phyloP scores from a whole-genome alignment of 352 stramenopile species.

The Phytopythium sindhum region DNA sequence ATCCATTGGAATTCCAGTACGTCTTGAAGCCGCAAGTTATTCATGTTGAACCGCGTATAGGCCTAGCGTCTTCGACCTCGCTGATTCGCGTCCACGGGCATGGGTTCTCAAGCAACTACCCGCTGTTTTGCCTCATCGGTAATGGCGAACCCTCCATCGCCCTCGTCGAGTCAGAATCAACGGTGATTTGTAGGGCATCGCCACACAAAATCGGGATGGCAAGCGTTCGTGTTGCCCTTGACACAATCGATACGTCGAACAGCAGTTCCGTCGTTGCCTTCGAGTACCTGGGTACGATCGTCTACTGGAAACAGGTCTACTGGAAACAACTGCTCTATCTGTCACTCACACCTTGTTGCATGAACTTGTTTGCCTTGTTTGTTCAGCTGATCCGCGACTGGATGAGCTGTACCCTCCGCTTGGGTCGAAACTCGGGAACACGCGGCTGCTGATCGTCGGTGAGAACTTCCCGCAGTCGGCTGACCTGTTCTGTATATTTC shows the following conservation, averaged over 20 bases:
- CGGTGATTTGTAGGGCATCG: constrained; percentile 24
- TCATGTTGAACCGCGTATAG: constrained; percentile 21
- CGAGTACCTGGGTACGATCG: constrained; percentile 30
- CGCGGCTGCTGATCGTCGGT: constrained; percentile 28
- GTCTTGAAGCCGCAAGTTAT: constrained; percentile 11
- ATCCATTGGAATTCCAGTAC: constrained; percentile 25
- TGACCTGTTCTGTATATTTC: constrained; percentile 19
- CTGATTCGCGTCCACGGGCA: constrained; percentile 24
- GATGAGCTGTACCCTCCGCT: constrained; percentile 24
- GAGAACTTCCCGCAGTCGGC: constrained; percentile 17
- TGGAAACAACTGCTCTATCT: neutral
- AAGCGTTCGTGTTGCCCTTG: constrained; percentile 14
- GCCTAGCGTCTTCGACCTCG: constrained; percentile 14
- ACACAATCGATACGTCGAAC: neutral
- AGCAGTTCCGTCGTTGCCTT: constrained; percentile 14
- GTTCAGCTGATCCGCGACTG: constrained; percentile 22
- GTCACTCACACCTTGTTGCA: neutral
- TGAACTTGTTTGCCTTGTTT: neutral
- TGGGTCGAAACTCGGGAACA: constrained; percentile 26
- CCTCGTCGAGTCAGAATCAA: constrained; percentile 16
- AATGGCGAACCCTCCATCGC: constrained; percentile 8
- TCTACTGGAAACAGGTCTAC: neutral
- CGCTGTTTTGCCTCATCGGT: constrained; percentile 33
- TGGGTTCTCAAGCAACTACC: constrained; percentile 24
- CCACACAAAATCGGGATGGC: constrained; percentile 11